A percentile compares a stretch with the other conserved stretches of the same genome.
Conservation (phyloP, 106 monocot species). For the Chionographis japonica region DNA sequence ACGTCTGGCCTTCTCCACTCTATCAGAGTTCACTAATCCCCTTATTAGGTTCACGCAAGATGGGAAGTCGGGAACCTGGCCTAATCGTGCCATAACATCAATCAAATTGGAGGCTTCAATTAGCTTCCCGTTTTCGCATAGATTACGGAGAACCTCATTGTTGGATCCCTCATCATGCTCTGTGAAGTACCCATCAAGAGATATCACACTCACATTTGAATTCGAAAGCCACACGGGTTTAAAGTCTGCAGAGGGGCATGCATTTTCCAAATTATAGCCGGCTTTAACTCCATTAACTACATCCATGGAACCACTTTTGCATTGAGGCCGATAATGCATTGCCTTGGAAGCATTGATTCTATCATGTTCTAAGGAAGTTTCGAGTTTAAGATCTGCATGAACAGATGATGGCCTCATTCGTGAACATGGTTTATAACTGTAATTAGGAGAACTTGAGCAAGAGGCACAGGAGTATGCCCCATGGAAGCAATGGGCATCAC, state of each 20-base stretch:
- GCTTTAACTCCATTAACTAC: constrained; percentile 3
- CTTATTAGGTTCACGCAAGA: constrained; percentile 53
- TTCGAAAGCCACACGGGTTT: constrained; percentile 11
- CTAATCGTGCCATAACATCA: constrained; percentile 63
- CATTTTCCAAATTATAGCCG: constrained; percentile 12
- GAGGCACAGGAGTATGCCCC: background rate
- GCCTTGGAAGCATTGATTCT: background rate
- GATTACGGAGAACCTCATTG: constrained; percentile 31
- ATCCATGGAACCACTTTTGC: constrained; percentile 4
- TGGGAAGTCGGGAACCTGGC: constrained; percentile 58
- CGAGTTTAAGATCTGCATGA: constrained; percentile 13
- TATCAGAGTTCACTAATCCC: constrained; percentile 46
- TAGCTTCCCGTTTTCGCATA: constrained; percentile 56
- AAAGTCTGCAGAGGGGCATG: background rate
- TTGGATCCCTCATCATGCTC: constrained; percentile 46
- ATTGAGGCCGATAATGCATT: background rate
- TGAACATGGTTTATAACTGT: background rate
- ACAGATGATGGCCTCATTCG: constrained; percentile 7
- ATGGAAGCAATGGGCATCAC: background rate
- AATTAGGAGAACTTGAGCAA: background rate
- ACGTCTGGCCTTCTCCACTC: constrained; percentile 42
- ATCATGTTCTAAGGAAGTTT: background rate
- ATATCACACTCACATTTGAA: background rate
- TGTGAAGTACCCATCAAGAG: constrained; percentile 32
- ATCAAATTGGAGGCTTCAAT: constrained; percentile 54